phyloP scores from a whole-genome alignment of 2,329 filamentous ascomycete genomes.

The Colletotrichum coccodes region DNA sequence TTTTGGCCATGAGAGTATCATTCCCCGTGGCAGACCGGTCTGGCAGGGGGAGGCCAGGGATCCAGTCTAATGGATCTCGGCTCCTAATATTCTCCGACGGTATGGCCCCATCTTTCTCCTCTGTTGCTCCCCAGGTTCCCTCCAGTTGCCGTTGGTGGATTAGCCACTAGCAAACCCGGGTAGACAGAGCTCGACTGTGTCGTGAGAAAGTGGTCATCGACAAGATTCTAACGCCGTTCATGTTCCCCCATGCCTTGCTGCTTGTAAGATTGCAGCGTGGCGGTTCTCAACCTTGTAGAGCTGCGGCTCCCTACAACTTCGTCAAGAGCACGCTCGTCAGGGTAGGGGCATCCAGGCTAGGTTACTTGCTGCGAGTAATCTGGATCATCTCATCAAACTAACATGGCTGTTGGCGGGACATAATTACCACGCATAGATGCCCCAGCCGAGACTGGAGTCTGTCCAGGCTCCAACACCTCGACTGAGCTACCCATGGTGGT shows the following conservation, averaged over 20 bases:
- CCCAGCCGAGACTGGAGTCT: not conserved
- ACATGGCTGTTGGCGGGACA: not conserved
- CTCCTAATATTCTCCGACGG: conserved; percentile 22
- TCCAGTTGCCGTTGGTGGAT: not conserved
- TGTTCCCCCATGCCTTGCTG: not conserved
- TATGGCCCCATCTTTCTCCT: not conserved
- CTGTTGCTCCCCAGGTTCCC: not conserved
- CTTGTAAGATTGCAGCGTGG: not conserved
- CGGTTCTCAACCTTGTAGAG: not conserved
- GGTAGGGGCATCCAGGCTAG: not conserved
- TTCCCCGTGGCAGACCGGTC: not conserved
- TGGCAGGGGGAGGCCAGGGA: not conserved
- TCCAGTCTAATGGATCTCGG: conserved; percentile 12
- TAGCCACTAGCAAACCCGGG: not conserved
- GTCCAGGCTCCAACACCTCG: too few relatives aligned
- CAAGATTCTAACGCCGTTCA: not conserved
- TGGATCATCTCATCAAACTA: not conserved
- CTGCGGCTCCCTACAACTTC: not conserved
- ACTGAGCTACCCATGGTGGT: too few relatives aligned
- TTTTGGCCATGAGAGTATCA: not conserved
- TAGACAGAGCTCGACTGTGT: not conserved
- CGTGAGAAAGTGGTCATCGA: not conserved
- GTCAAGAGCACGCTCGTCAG: not conserved
- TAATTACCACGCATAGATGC: not conserved
- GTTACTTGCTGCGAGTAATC: not conserved